Conservation (phyloP, 2,329 filamentous ascomycete species). For the Sporothrix curviconia region DNA sequence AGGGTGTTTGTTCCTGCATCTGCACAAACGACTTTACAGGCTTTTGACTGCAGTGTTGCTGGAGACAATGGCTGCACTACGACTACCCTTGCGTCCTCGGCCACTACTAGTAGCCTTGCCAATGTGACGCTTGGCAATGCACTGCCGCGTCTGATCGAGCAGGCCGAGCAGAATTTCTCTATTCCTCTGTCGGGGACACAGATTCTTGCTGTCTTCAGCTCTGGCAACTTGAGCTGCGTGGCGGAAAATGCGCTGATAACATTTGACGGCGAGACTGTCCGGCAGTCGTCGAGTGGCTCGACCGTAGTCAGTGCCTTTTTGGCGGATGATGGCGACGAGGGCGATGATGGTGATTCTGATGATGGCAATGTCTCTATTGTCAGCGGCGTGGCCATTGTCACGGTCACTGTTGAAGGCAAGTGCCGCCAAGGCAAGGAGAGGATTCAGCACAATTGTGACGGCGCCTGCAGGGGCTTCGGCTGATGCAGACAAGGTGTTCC, state of each 20-base stretch:
- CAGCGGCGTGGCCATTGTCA: conserved; percentile 16
- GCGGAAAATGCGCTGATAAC: conserved; percentile 83
- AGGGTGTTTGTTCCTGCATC: conserved; percentile 71
- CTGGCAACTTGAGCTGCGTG: conserved; percentile 68
- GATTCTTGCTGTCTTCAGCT: conserved; percentile 70
- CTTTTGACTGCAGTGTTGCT: conserved; percentile 41
- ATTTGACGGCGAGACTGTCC: conserved; percentile 56
- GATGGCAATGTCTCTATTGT: background rate
- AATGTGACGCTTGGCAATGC: conserved; percentile 78
- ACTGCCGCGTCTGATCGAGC: conserved; percentile 66
- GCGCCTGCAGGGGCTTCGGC: conserved; percentile 19
- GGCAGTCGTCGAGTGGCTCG: conserved; percentile 26
- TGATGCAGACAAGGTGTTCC: conserved; percentile 14
- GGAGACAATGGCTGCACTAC: conserved; percentile 48
- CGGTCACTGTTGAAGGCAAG: conserved; percentile 15
- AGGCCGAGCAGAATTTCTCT: conserved; percentile 61
- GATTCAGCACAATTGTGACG: conserved; percentile 23
- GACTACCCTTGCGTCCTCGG: conserved; percentile 32
- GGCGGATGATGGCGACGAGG: background rate
- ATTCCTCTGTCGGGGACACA: conserved; percentile 64
- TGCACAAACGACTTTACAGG: conserved; percentile 82
- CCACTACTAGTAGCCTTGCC: conserved; percentile 34
- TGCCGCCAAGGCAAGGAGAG: background rate
- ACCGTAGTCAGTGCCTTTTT: conserved; percentile 23
- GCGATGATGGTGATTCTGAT: background rate